phyloP scores from a whole-genome alignment of 2,329 filamentous ascomycete genomes.

The Claviceps citrina region DNA sequence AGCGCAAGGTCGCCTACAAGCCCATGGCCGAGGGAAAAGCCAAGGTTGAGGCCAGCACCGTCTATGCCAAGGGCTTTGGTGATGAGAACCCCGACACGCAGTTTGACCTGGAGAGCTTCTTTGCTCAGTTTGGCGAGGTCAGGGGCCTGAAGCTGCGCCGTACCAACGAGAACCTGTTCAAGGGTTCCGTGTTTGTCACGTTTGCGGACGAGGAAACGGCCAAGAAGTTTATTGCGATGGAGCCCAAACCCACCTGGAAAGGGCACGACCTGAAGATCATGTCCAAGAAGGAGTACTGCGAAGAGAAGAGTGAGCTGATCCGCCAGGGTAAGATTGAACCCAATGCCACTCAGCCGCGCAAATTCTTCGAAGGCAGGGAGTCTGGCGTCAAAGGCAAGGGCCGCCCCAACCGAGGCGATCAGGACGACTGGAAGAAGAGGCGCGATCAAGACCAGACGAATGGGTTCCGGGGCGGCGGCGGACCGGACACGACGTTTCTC shows the following conservation, averaged over 20 bases:
- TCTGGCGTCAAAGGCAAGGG: constrained; percentile 13
- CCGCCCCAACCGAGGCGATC: constrained; percentile 28
- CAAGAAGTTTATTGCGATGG: constrained; percentile 63
- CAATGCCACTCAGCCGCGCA: constrained; percentile 25
- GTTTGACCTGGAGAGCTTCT: constrained; percentile 88
- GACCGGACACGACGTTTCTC: too few relatives aligned
- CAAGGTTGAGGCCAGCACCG: constrained; percentile 54
- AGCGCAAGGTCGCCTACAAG: constrained; percentile 60
- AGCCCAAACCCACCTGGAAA: constrained; percentile 74
- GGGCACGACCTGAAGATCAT: constrained; percentile 65
- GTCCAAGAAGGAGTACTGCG: constrained; percentile 76
- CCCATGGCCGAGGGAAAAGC: constrained; percentile 43
- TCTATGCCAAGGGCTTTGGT: constrained; percentile 92
- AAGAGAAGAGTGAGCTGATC: constrained; percentile 61
- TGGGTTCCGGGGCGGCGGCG: constrained; percentile 36
- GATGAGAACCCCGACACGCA: constrained; percentile 71
- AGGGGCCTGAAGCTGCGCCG: constrained; percentile 80
- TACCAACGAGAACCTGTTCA: constrained; percentile 58
- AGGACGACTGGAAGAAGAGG: constrained; percentile 49
- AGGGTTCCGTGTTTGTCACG: constrained; percentile 92
- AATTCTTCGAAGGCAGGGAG: constrained; percentile 36
- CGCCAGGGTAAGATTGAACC: constrained; percentile 53
- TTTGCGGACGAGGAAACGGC: constrained; percentile 67
- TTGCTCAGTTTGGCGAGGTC: constrained; percentile 62
- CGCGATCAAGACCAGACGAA: constrained; percentile 46